These are phyloP conservation scores for Poa annua DNA, from an alignment of 176 grass and related monocot species.

Conservation along the genomic window DNA sequence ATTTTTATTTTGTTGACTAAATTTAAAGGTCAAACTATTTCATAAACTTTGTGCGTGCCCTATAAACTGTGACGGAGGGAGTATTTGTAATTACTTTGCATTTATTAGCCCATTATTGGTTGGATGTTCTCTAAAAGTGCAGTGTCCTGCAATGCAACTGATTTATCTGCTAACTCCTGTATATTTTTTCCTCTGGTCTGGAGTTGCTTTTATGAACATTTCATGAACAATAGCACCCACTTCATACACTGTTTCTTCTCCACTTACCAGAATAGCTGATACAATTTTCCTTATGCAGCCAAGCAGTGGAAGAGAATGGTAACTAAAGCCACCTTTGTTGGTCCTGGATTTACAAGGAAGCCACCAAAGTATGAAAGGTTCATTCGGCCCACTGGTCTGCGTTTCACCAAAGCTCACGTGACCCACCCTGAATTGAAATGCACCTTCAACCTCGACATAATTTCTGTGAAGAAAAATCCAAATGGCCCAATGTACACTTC, in stretches of 20 bases:
- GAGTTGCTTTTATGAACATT: neutral
- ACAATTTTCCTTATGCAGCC: constrained; percentile 48
- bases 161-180: neutral
- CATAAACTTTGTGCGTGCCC: too few species aligned
- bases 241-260: constrained; percentile 12
- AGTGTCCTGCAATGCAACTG: neutral
- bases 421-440: constrained; percentile 93
- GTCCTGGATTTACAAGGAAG: constrained; percentile 90
- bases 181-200: neutral
- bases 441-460: constrained; percentile 90
- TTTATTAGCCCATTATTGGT: neutral
- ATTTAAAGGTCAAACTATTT: too few species aligned
- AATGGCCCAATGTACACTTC: constrained; percentile 95
- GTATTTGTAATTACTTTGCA: neutral
- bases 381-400: constrained; percentile 77
- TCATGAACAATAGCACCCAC: neutral
- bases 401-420: constrained; percentile 88
- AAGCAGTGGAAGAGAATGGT: constrained; percentile 99
- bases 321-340: constrained; percentile 88
- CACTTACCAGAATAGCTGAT: neutral
- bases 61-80: too few species aligned
- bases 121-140: neutral
- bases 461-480: constrained; percentile 93
- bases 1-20: too few species aligned
- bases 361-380: constrained; percentile 91